Evolutionary conservation across 495 filamentous ascomycete species (phyloP), one percentile per base, ranked within the genome.

Genomic region (Aspergillus carlsbadensis): DNA sequence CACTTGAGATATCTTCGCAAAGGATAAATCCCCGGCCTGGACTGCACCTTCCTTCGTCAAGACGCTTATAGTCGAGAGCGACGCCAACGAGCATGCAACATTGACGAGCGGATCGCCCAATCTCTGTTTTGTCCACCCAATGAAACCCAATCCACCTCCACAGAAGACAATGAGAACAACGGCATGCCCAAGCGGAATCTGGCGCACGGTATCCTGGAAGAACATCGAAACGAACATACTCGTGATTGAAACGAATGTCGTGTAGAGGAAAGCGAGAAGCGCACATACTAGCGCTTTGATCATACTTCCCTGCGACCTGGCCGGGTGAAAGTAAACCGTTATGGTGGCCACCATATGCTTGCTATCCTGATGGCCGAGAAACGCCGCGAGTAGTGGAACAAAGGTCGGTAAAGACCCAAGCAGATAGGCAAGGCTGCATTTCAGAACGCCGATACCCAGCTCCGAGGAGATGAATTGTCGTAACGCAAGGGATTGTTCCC

Each of bases 321-420:
- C 91, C n/a, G 94, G 93, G 70, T 98, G 92, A 71, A 98, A 98
- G 63, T 97, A 98, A 10, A 96, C 92, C 17, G 89, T 91, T 45
- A 96, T 83, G 2, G 92, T 95, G 44, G 91, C 90, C 36, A 96
- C 92, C 75, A 98, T 86, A 71, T 98, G 94, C 69, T 98, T 98
- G 20, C 92, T 91, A 77, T 98, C 93, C 65, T 93, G 88, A 57
- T 85, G 81, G 5, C 94, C 94, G 34, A 98, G 75, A 53, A 88
- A 76, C 2, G 76, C 73, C 4, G 91, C 84, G 45, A 97, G 78
- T 4, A 83, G 80, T 5, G 85, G 83, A 59, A 90, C 85, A 62
- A 93, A 96, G 1, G 94, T 98, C 13, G 86, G 91, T 67, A 96
- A 73, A 53, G 91, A 96, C 10, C 89, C 94, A 17, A 98, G 67